These are phyloP conservation scores for Cordyceps farinosa DNA, from an alignment of 2,329 filamentous ascomycete genomes.

Conservation along the genomic window DNA sequence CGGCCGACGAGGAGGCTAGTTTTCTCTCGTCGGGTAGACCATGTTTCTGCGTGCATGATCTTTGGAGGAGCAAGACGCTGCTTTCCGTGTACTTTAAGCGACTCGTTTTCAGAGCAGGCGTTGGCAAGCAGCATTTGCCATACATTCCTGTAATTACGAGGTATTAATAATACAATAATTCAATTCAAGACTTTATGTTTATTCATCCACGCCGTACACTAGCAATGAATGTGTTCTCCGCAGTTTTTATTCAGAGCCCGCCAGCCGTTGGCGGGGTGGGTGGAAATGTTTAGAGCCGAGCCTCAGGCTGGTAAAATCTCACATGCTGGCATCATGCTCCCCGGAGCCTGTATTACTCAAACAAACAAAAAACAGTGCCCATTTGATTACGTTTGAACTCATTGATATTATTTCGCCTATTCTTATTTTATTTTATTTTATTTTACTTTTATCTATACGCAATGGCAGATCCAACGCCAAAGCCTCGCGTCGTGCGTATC, in stretches of 20 bases:
- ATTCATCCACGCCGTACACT: neutral
- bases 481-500: conserved; percentile 59
- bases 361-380: neutral
- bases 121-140: neutral
- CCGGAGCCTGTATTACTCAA: neutral
- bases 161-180: neutral
- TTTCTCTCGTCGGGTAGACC: conserved; percentile 13
- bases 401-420: too few relatives aligned
- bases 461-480: conserved; percentile 27
- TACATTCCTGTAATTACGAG: neutral
- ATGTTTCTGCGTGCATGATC: neutral
- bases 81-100: neutral
- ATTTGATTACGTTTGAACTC: neutral
- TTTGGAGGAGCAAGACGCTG: neutral
- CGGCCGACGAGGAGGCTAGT: conserved; percentile 18
- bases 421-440: neutral
- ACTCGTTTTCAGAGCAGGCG: neutral
- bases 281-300: neutral
- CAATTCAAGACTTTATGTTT: neutral
- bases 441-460: neutral
- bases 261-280: neutral
- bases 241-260: neutral
- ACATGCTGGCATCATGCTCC: neutral
- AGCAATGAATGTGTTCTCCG: neutral
- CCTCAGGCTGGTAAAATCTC: neutral